Base-by-base conservation (phyloP, 176 grass and related monocot species). In the Areca catechu region DNA sequence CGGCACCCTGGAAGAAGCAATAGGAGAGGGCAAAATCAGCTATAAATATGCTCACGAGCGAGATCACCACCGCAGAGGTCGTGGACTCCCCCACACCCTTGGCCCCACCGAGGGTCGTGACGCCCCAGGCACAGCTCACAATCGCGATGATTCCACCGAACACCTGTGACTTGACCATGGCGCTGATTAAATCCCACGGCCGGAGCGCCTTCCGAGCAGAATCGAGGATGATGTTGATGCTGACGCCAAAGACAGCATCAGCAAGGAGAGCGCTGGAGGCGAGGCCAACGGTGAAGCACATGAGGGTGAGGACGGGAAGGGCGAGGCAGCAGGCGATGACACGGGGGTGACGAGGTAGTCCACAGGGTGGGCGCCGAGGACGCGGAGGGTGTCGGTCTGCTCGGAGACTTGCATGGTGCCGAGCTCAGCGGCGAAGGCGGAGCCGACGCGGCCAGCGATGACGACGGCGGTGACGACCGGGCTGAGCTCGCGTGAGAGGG, bases 381-480 rank as follows among this genome's bases (percentile, higher is more conserved):
- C 81, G 24, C 93, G 81, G 49, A 98, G 73, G 7, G 87, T 98
- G 76, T 92, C 87, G 23, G 87, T 92, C 77, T 89, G 84, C 83
- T 98, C 93, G 18, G 93, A 97, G 22, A 98, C 93, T 78, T 98
- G 93, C 93, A 92, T 92, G 62, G 93, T 98, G 57, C 93, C 93
- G 3, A 98, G 93, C 78, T 98, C 93, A 0, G 93, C 93, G 7
- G 93, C 93, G 66, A 98, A 98, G n/a, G 93, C 87, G 19, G 93
- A 98, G 15, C 93, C 93, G 18, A 92, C 78, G 7, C 93, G 84
- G 3, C 87, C 93, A 0, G 87, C 93, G 15, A 70, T 62, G 12
- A 97, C 81, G 51, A 97, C 93, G 4, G 93, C 84, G 17, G 87
- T 98, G 69, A 98, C 87, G 23, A 98, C 93, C 0, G 93, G 93